Evolutionary conservation across 768 basidiomycete genomes (phyloP).

Genomic region (Pulveroboletus frians): DNA sequence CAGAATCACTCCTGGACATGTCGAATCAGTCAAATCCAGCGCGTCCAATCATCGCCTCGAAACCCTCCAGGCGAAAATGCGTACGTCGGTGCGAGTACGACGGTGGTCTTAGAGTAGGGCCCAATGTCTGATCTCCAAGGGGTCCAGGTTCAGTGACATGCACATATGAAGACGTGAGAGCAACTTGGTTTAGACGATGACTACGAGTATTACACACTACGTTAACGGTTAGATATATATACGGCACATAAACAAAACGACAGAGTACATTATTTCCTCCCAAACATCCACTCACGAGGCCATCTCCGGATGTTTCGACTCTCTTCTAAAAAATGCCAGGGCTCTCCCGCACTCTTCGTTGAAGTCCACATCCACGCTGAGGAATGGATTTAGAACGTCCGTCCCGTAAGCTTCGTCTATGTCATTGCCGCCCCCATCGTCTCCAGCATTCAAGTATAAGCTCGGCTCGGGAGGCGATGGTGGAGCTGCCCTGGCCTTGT

Average conservation of each 20-base stretch:
- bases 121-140: too few species aligned
- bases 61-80: slow-evolving; percentile 42
- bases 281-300: not conserved
- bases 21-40: slow-evolving; percentile 81
- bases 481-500: not conserved
- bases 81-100: slow-evolving; percentile 60
- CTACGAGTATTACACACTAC: slow-evolving; percentile 4
- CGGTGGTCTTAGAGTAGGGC: slow-evolving; percentile 68
- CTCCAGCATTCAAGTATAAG: slow-evolving; percentile 22
- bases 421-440: slow-evolving; percentile 18
- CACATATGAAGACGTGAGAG: not conserved
- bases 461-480: slow-evolving; percentile 4
- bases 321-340: slow-evolving; percentile 21
- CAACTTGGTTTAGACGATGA: too few species aligned
- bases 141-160: not conserved
- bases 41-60: slow-evolving; percentile 15
- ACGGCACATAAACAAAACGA: slow-evolving; percentile 17
- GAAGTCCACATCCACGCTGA: slow-evolving; percentile 12
- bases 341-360: slow-evolving; percentile 26
- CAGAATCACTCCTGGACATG: slow-evolving; percentile 67
- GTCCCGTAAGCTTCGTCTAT: slow-evolving; percentile 29
- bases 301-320: not conserved
- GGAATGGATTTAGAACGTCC: slow-evolving; percentile 13
- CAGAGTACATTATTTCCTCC: not conserved
- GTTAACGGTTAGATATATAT: slow-evolving; percentile 16